Conservation (phyloP, 2,329 filamentous ascomycete genomes). For the Ophiostoma sp. region DNA sequence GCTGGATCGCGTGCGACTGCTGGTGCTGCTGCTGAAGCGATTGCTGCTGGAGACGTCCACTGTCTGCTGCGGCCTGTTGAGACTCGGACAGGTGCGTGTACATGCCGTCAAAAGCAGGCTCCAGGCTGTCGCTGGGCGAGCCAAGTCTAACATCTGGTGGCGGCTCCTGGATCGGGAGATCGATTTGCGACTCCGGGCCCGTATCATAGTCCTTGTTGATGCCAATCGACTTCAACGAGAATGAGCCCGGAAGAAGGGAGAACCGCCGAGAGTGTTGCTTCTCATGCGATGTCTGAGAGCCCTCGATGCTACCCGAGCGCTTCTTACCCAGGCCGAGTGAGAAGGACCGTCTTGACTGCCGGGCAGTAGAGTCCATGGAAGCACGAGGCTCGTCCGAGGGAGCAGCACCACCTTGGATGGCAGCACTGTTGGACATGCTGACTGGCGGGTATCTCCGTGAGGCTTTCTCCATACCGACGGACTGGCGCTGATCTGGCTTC, state of each 20-base stretch:
- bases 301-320: constrained; percentile 64
- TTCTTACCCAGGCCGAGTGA: constrained; percentile 70
- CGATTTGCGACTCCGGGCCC: constrained; percentile 53
- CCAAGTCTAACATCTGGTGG: constrained; percentile 24
- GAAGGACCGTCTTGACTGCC: constrained; percentile 66
- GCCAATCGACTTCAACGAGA: constrained; percentile 65
- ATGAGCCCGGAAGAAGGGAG: constrained; percentile 65
- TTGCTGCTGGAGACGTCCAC: constrained; percentile 20
- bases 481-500: constrained; percentile 45
- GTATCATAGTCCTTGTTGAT: constrained; percentile 57
- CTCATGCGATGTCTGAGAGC: constrained; percentile 58
- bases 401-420: not conserved
- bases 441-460: constrained; percentile 79
- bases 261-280: constrained; percentile 62
- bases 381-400: constrained; percentile 46
- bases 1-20: not conserved
- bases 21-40: constrained; percentile 36
- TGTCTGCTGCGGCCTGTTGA: constrained; percentile 36
- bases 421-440: constrained; percentile 74
- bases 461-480: constrained; percentile 46
- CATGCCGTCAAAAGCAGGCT: constrained; percentile 35
- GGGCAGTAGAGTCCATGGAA: constrained; percentile 65
- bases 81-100: constrained; percentile 37
- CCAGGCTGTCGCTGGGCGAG: constrained; percentile 20
- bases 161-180: constrained; percentile 54